Base-by-base conservation (phyloP, 805 yeast genomes). In the Ogataea pini region DNA sequence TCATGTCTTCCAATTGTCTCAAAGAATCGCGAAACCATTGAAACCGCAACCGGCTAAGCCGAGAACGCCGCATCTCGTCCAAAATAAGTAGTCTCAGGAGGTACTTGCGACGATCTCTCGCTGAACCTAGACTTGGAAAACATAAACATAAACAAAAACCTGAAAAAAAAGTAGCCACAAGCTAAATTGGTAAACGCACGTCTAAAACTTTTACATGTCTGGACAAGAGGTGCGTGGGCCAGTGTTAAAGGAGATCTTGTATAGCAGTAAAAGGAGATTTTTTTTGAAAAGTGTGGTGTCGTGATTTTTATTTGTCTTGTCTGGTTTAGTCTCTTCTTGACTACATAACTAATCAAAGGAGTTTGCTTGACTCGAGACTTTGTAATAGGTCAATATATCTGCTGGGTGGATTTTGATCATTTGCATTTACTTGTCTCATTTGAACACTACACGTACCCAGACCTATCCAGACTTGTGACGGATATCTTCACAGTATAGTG, bases 91-190 rank as follows among this genome's bases (percentile, higher is more conserved):
- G 17, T 17, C 13, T 17, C 42, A 27, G n/a, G 25, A 28, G 33
- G 32, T 18, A 28, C 32, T 39, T 27, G 4, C 31, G 42, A 27
- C 42, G 42, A 39, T 39, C 42, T 17, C 17, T 18, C 3, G 4
- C 22, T n/a, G 10, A 20, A 27, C 25, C 31, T 16, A 27, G 33
- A 25, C 33, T 18, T 39, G 8, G n/a, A 31, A 38, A 39, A 39
- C 42, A 39, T 25, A 39, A 39, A 39, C 42, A 39, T 27, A 39
- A 39, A 39, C 42, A 39, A 39, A 27, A 39, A 25, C 14, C 20
- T 17, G 33, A 31, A 28, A 28, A 28, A 39, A 27, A 12, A 6
- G 42, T 24, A 22, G 33, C 33, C 42, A 28, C 34, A 27, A 28
- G 22, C 24, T n/a, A 22, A 22, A 27, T 39, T 38, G 24, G 33